phyloP scores from a whole-genome alignment of 495 filamentous ascomycete species.

The Xylaria grammica region DNA sequence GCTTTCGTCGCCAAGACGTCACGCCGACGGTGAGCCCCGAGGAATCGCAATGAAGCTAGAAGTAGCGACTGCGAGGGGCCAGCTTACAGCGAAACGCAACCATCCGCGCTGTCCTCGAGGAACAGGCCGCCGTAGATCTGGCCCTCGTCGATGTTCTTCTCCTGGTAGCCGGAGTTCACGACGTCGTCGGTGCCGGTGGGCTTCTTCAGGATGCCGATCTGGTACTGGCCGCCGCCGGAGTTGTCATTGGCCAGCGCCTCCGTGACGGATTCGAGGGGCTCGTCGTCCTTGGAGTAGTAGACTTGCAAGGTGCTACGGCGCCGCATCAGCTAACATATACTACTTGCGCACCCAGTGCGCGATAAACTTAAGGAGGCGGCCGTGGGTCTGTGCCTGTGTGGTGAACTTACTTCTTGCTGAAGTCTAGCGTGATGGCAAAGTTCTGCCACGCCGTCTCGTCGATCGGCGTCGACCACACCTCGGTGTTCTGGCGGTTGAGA shows the following conservation, averaged over 20 bases:
- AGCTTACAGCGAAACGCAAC: constrained; percentile 49
- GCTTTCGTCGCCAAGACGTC: too few relatives aligned
- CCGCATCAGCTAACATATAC: neutral
- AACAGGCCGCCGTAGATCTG: constrained; percentile 62
- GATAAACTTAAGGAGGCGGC: too few relatives aligned
- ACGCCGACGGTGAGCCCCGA: too few relatives aligned
- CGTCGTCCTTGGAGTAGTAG: constrained; percentile 57
- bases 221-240: constrained; percentile 60
- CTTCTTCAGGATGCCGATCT: constrained; percentile 63
- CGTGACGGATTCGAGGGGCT: constrained; percentile 54
- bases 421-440: constrained; percentile 62
- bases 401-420: constrained; percentile 50
- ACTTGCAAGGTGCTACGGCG: constrained; percentile 54
- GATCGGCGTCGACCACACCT: constrained; percentile 52
- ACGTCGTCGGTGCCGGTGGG: constrained; percentile 59
- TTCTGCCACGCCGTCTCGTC: constrained; percentile 59
- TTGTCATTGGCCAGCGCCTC: constrained; percentile 55
- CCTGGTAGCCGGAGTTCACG: constrained; percentile 59
- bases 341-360: too few relatives aligned
- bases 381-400: neutral
- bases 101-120: constrained; percentile 54
- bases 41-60: neutral
- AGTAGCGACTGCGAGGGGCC: too few relatives aligned
- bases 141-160: constrained; percentile 55
- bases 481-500: constrained; percentile 51